These are phyloP conservation scores for Kappamyces sp. DNA, from an alignment of 192 early-diverging fungal genomes.

Conservation along the genomic window DNA sequence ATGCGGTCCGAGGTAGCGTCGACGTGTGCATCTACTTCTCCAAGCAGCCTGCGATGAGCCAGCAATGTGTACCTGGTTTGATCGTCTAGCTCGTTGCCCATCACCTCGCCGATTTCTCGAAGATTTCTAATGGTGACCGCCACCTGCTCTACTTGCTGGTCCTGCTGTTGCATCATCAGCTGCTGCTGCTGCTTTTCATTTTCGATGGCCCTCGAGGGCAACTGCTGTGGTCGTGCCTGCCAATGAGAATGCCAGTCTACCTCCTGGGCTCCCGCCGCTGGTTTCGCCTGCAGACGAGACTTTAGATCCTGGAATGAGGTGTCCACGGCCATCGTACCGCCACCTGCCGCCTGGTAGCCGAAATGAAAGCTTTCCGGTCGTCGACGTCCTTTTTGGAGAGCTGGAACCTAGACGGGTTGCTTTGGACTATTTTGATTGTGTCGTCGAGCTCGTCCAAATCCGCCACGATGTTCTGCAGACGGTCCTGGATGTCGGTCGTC, in stretches of 20 bases:
- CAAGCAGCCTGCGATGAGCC: conserved; percentile 29
- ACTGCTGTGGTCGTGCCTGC: background rate
- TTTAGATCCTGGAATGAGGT: background rate
- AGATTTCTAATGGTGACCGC: conserved; percentile 35
- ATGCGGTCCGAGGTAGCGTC: conserved; percentile 44
- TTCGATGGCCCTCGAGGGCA: conserved; percentile 29
- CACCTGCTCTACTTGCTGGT: conserved; percentile 47
- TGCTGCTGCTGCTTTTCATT: conserved; percentile 40
- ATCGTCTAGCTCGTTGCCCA: conserved; percentile 53
- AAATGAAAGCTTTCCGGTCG: conserved; percentile 35
- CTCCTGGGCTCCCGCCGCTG: background rate
- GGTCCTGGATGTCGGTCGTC: conserved; percentile 6
- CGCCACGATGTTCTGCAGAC: conserved; percentile 26
- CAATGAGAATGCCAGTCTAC: conserved; percentile 7
- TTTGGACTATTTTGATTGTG: conserved; percentile 36
- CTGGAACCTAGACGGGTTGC: conserved; percentile 37
- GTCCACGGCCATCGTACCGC: conserved; percentile 1
- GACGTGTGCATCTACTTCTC: conserved; percentile 44
- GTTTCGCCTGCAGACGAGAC: background rate
- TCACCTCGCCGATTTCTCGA: conserved; percentile 44
- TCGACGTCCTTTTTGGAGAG: conserved; percentile 30
- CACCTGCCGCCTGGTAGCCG: conserved; percentile 16
- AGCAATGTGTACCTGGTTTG: conserved; percentile 33
- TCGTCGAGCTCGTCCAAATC: conserved; percentile 40
- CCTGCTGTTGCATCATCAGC: conserved; percentile 42